Conservation (phyloP, 768 basidiomycete genomes). For the Suillus lakei region DNA sequence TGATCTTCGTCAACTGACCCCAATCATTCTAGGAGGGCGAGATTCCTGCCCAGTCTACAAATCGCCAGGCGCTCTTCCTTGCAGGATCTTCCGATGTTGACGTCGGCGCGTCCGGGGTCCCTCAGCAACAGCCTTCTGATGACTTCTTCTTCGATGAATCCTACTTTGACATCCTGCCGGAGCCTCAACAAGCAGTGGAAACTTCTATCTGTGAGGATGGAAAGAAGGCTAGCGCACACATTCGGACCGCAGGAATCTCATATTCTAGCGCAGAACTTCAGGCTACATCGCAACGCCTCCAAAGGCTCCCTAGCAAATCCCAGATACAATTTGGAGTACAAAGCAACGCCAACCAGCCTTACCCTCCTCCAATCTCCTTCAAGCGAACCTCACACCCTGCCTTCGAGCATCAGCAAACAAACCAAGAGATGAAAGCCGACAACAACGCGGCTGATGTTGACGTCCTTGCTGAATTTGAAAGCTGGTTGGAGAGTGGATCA, state of each 20-base stretch:
- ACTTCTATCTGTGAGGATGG: not conserved
- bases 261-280: not conserved
- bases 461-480: constrained; percentile 68
- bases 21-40: constrained; percentile 5
- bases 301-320: not conserved
- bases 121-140: constrained; percentile 16
- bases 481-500: constrained; percentile 69
- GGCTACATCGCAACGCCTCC: not conserved
- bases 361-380: not conserved
- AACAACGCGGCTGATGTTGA: constrained; percentile 36
- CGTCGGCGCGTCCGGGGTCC: not conserved
- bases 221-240: no score
- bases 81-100: constrained; percentile 17
- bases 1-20: not conserved
- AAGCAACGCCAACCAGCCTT: constrained; percentile 1
- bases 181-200: constrained; percentile 9
- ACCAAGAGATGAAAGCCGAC: constrained; percentile 2
- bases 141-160: constrained; percentile 40
- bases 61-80: constrained; percentile 23
- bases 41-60: not conserved
- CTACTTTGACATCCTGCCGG: constrained; percentile 32
- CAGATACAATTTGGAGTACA: not conserved
- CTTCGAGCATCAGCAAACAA: not conserved
- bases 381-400: not conserved
- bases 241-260: not conserved